Conservation (phyloP, 2,329 filamentous ascomycete species). For the Xylaria sp. region DNA sequence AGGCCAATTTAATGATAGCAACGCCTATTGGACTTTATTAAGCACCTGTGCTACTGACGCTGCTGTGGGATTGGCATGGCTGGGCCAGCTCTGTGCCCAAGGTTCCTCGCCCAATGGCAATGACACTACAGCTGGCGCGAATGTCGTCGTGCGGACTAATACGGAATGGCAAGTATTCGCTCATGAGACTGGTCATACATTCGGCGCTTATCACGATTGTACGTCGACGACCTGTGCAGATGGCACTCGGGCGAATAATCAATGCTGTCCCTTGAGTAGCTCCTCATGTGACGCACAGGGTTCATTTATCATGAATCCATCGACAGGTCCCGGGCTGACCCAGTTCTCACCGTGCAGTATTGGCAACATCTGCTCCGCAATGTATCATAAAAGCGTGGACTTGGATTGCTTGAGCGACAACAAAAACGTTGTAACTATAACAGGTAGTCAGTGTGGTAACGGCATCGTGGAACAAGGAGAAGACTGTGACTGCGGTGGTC, state of each 20-base stretch:
- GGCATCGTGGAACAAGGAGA: constrained; percentile 95
- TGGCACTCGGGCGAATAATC: constrained; percentile 61
- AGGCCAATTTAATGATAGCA: constrained; percentile 78
- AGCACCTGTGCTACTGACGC: constrained; percentile 83
- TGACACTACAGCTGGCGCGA: constrained; percentile 85
- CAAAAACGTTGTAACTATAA: constrained; percentile 81
- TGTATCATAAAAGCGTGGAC: constrained; percentile 81
- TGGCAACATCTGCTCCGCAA: constrained; percentile 91
- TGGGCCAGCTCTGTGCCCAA: constrained; percentile 82
- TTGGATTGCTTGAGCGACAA: constrained; percentile 86
- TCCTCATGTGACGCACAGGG: constrained; percentile 77
- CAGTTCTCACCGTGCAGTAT: constrained; percentile 89
- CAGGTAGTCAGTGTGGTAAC: constrained; percentile 89
- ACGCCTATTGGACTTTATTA: constrained; percentile 93
- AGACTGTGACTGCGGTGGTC: constrained; percentile 94
- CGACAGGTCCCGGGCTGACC: constrained; percentile 77
- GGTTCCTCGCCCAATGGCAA: constrained; percentile 65
- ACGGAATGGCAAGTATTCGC: constrained; percentile 97
- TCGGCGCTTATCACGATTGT: constrained; percentile 96
- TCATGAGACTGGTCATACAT: constrained; percentile 93
- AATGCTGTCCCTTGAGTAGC: constrained; percentile 82
- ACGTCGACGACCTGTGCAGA: constrained; percentile 73
- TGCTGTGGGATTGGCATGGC: constrained; percentile 92
- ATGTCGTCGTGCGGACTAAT: constrained; percentile 85
- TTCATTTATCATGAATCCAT: constrained; percentile 97